These are phyloP conservation scores for Termitomyces sp. DNA, from an alignment of 1,284 basidiomycete species.

Conservation along the genomic window DNA sequence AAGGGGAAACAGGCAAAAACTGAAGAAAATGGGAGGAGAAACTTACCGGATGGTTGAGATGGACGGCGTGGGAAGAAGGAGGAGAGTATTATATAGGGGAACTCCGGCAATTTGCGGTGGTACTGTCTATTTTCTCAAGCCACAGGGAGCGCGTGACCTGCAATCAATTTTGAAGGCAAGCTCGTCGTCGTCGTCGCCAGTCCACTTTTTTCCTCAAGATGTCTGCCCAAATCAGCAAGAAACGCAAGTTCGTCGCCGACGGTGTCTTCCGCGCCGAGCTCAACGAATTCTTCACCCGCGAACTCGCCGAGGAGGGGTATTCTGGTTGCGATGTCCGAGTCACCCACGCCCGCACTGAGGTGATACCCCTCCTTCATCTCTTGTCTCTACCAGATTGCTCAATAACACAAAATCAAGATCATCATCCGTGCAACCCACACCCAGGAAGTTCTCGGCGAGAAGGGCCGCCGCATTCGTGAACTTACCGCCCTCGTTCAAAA, in stretches of 20 bases:
- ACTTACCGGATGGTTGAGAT: constrained; percentile 8
- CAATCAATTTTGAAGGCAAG: constrained; percentile 15
- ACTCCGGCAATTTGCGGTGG: constrained; percentile 29
- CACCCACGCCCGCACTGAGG: constrained; percentile 98
- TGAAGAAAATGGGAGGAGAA: neutral
- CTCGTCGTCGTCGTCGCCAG: constrained; percentile 13
- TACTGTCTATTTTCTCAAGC: constrained; percentile 29
- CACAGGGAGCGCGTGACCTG: constrained; percentile 23
- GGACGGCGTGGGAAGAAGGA: neutral
- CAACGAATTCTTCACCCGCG: constrained; percentile 98
- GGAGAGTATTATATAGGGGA: constrained; percentile 12
- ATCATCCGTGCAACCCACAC: constrained; percentile 99
- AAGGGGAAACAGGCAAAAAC: constrained; percentile 9
- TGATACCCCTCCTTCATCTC: constrained; percentile 24
- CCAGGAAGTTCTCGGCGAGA: constrained; percentile 99
- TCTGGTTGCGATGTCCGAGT: constrained; percentile 99
- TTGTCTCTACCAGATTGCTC: constrained; percentile 4
- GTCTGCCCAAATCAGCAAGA: constrained; percentile 88
- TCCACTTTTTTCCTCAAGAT: constrained; percentile 40
- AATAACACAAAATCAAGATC: constrained; percentile 50
- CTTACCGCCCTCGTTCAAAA: constrained; percentile 98
- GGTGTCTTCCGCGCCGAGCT: constrained; percentile 98
- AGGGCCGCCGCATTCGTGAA: constrained; percentile 99
- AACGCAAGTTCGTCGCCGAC: constrained; percentile 97
- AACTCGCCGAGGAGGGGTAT: constrained; percentile 99